Conservation (phyloP, 2,329 filamentous ascomycete genomes). For the Cladophialophora yegresii region DNA sequence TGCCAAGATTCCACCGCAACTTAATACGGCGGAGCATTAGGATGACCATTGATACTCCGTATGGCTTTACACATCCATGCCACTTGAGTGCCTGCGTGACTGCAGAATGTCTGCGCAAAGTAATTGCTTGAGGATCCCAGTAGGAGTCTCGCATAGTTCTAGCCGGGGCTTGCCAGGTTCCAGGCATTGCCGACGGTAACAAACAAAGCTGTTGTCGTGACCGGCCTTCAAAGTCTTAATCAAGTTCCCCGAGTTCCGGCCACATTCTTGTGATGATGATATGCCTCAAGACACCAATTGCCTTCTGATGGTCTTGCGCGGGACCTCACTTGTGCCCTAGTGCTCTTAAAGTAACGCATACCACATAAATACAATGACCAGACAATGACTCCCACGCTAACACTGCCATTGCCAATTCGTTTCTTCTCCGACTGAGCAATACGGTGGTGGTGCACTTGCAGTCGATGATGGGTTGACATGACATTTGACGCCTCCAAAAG, state of each 20-base stretch:
- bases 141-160: not conserved
- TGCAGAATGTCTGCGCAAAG: not conserved
- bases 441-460: not conserved
- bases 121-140: not conserved
- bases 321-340: not conserved
- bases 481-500: slow-evolving; percentile 15
- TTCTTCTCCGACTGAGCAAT: not conserved
- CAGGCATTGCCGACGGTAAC: not conserved
- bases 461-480: not conserved
- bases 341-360: not conserved
- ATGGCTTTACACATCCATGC: too few relatives aligned
- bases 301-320: not conserved
- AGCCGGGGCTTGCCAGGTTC: not conserved
- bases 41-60: not conserved
- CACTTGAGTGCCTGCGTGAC: too few relatives aligned
- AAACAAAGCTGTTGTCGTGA: not conserved
- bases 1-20: not conserved
- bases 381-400: not conserved
- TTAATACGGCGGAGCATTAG: not conserved
- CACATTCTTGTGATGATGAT: not conserved
- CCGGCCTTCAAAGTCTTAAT: not conserved
- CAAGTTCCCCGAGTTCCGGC: not conserved
- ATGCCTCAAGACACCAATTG: not conserved
- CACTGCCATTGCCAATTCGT: slow-evolving; percentile 4
- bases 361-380: not conserved